phyloP scores from a whole-genome alignment of 1,139 yeast species.

The Sugiyamaella pinicola region DNA sequence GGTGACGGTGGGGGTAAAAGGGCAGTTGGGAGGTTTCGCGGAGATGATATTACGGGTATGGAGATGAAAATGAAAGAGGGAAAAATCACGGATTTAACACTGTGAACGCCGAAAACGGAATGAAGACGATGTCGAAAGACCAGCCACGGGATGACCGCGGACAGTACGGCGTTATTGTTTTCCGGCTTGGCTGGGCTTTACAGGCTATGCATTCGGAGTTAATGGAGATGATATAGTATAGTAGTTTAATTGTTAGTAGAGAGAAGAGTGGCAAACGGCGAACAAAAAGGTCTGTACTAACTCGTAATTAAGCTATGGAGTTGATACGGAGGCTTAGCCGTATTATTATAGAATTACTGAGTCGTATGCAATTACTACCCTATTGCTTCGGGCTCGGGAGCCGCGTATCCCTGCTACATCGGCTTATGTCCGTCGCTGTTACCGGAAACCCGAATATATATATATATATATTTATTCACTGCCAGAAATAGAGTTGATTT shows the following conservation, averaged over 20 bases:
- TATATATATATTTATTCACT: neutral
- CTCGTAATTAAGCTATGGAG: neutral
- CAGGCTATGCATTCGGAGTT: neutral
- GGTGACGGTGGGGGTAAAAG: no score
- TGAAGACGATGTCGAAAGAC: no score
- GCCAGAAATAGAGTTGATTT: neutral
- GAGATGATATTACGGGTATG: no score
- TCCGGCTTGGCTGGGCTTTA: neutral
- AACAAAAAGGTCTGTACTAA: neutral
- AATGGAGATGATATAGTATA: neutral
- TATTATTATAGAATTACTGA: neutral
- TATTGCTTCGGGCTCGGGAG: neutral
- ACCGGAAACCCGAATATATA: conserved; percentile 5
- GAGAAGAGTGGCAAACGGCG: neutral
- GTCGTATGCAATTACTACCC: neutral
- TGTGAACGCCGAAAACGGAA: no score
- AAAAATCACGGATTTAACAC: neutral
- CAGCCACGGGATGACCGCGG: no score
- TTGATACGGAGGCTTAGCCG: neutral
- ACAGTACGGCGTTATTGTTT: neutral
- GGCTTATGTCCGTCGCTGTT: conserved; percentile 9
- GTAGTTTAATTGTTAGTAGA: no score
- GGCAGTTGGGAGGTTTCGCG: no score
- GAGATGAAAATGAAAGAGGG: no score
- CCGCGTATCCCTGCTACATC: neutral